Base-by-base conservation (phyloP, 2,329 filamentous ascomycete genomes). In the Fusarium fujikuroi region DNA sequence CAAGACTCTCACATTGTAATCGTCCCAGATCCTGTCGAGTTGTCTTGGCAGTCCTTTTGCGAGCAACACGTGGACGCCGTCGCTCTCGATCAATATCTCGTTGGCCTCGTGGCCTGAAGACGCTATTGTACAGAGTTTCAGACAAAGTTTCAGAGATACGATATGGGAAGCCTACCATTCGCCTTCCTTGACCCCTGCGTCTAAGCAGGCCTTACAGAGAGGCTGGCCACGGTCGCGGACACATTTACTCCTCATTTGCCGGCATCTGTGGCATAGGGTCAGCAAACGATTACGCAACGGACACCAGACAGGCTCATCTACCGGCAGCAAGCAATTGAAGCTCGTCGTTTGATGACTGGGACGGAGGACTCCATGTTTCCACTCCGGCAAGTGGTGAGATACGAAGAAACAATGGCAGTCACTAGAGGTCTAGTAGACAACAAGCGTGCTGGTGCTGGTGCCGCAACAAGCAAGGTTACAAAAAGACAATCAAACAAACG, bases 171-270 rank as follows among this genome's bases (percentile, higher is more conserved):
- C 83, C 78, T 81, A 89, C 87, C 88, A 90, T 77, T 87, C 86
- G 30, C 83, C 81, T 16, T 84, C 76, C 28, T 78, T 77, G 23
- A 87, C 80, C n/a, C 86, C 87, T 18, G 87, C 85, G 58, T 87
- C 84, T 25, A 79, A 77, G 70, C 88, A 90, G 9, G 85, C 81
- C 63, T 87, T 85, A 71, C 88, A 90, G 21, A 87, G 87, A 32
- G 87, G 81, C 28, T 80, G 78, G 8, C 80, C 83, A 57, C 84
- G 85, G 14, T 87, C 85, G 72, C 88, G 86, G 23, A 86, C 75
- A 72, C 87, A 89, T 80, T 88, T 89, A 77, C 86, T 88, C 67
- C 87, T 85, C 83, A 89, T 86, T 39, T 87, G 86, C 39, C 87
- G 87, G 70, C 87, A 89, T 81, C 86, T 87, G 59, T 21, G 63